These are phyloP conservation scores for Amaranthus cruentus DNA, from an alignment of 148 eudicot genomes.

Conservation along the genomic window DNA sequence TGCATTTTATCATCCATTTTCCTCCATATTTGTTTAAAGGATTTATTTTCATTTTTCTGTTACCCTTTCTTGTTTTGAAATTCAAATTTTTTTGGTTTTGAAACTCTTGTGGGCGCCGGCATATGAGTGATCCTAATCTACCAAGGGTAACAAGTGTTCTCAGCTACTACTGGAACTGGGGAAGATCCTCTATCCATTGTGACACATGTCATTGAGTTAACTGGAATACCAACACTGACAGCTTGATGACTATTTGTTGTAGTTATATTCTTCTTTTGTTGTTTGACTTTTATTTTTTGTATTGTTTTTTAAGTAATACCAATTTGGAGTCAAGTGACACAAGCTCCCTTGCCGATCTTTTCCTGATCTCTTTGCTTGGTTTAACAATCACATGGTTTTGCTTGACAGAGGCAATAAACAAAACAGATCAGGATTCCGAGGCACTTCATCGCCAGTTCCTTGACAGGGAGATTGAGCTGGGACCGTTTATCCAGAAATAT, in stretches of 20 bases:
- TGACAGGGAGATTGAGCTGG: conserved; percentile 65
- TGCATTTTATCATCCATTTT: no score
- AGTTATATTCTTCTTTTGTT: neutral
- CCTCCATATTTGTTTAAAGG: no score
- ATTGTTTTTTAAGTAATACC: neutral
- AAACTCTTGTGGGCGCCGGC: no score
- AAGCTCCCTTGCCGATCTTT: neutral
- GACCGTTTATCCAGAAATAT: conserved; percentile 68
- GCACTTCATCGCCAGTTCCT: conserved; percentile 70
- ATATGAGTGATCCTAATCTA: no score
- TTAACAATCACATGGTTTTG: conserved; percentile 2
- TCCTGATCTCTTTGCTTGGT: neutral
- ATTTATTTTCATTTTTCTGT: neutral
- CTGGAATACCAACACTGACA: neutral
- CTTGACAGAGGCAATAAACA: conserved; percentile 68
- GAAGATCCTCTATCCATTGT: no score
- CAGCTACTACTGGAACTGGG: no score
- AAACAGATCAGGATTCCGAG: conserved; percentile 84
- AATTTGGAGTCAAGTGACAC: neutral
- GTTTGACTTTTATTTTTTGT: neutral
- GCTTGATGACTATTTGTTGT: neutral
- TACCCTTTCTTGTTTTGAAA: neutral
- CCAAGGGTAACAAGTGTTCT: no score
- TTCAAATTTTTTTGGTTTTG: neutral
- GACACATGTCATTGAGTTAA: neutral